phyloP scores from a whole-genome alignment of 2,329 filamentous ascomycete species.

The Curvularia spicifera region DNA sequence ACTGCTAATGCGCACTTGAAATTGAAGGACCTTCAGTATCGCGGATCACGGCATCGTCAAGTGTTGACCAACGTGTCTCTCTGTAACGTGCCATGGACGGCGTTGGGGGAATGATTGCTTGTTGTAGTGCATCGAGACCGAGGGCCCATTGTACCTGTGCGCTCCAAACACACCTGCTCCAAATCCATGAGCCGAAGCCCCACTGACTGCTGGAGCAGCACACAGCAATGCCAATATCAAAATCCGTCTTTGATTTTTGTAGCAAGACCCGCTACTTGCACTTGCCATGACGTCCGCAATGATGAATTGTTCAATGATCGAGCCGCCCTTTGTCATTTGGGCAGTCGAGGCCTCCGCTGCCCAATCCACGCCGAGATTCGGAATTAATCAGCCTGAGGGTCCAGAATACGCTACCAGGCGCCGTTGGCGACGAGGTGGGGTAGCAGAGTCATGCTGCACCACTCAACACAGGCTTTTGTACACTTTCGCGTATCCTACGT shows the following conservation, averaged over 20 bases:
- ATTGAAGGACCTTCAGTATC: slow-evolving; percentile 13
- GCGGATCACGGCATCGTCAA: slow-evolving; percentile 13
- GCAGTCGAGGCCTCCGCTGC: background rate
- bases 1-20: slow-evolving; percentile 47
- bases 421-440: slow-evolving; percentile 4
- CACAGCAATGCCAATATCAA: background rate
- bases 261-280: background rate
- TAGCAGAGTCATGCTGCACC: slow-evolving; percentile 6
- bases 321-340: background rate
- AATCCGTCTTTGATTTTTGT: background rate
- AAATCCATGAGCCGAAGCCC: background rate
- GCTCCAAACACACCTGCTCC: slow-evolving; percentile 7
- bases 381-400: slow-evolving; percentile 11
- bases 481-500: background rate
- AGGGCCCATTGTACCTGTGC: slow-evolving; percentile 29
- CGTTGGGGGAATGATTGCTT: slow-evolving; percentile 12
- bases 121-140: slow-evolving; percentile 9
- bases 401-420: slow-evolving; percentile 7
- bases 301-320: background rate
- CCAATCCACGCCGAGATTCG: slow-evolving; percentile 3
- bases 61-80: slow-evolving; percentile 10
- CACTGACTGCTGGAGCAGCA: background rate
- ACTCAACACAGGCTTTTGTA: slow-evolving; percentile 7
- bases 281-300: background rate
- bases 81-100: slow-evolving; percentile 16